Conservation (phyloP, 2,329 filamentous ascomycete species). For the Aspergillus spinulosporus region DNA sequence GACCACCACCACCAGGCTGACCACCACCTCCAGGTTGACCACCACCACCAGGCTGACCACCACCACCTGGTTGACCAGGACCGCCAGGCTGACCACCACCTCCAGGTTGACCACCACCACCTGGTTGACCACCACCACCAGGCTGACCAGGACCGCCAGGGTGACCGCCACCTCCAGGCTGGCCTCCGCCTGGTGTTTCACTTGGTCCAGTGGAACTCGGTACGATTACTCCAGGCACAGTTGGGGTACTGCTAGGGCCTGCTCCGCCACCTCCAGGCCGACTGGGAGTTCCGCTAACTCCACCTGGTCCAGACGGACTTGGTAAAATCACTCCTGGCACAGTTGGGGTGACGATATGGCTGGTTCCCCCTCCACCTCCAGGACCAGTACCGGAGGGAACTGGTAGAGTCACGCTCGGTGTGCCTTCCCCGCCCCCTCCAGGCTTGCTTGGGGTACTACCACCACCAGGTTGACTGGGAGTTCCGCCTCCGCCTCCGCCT, state of each 20-base stretch:
- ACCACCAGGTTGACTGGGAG: background rate
- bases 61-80: conserved; percentile 9
- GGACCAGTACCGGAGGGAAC: background rate
- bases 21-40: conserved; percentile 1
- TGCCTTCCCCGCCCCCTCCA: background rate
- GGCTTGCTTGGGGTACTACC: background rate
- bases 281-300: background rate
- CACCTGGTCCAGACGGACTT: background rate
- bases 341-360: background rate
- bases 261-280: background rate
- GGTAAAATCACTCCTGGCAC: background rate
- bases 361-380: background rate
- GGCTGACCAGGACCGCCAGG: background rate
- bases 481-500: background rate
- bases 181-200: background rate
- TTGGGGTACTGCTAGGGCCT: background rate
- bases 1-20: background rate
- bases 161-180: background rate
- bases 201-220: background rate
- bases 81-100: conserved; percentile 3
- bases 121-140: background rate
- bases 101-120: background rate
- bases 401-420: background rate
- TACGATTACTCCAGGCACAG: background rate
- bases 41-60: conserved; percentile 10